Conservation (phyloP, 2,329 filamentous ascomycete species). For the Ceratocystis cubensis region DNA sequence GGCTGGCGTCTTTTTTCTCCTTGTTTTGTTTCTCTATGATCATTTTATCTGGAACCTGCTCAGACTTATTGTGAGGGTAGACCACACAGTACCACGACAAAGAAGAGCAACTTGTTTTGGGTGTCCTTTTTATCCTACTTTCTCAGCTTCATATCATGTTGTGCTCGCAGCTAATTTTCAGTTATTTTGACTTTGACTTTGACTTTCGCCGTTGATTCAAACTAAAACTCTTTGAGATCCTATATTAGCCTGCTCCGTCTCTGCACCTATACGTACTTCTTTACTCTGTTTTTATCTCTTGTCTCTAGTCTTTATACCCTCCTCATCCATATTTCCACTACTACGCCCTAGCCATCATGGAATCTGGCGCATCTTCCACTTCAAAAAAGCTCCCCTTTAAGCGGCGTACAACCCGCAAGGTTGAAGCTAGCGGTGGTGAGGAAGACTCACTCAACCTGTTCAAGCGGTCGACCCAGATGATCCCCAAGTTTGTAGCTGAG, state of each 20-base stretch:
- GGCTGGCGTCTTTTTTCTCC: background rate
- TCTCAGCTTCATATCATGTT: background rate
- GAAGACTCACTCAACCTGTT: constrained; percentile 35
- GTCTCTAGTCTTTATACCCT: background rate
- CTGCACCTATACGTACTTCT: background rate
- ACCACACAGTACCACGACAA: background rate
- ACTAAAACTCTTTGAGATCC: background rate
- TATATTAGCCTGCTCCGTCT: background rate
- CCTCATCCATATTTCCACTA: background rate
- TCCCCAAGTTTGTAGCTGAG: constrained; percentile 34
- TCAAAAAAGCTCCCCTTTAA: constrained; percentile 39
- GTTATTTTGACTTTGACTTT: constrained; percentile 3
- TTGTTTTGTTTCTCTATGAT: background rate
- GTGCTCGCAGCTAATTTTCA: background rate
- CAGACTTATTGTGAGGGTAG: background rate
- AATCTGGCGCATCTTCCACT: background rate
- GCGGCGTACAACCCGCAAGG: constrained; percentile 23
- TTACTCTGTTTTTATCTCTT: background rate
- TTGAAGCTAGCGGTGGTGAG: constrained; percentile 18
- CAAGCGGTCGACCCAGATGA: constrained; percentile 39
- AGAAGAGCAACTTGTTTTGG: background rate
- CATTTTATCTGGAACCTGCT: background rate
- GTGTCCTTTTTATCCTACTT: background rate
- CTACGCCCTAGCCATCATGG: background rate
- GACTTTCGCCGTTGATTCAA: background rate